These are phyloP conservation scores for Podosphaera aphanis DNA, from an alignment of 2,329 filamentous ascomycete species.

Conservation along the genomic window DNA sequence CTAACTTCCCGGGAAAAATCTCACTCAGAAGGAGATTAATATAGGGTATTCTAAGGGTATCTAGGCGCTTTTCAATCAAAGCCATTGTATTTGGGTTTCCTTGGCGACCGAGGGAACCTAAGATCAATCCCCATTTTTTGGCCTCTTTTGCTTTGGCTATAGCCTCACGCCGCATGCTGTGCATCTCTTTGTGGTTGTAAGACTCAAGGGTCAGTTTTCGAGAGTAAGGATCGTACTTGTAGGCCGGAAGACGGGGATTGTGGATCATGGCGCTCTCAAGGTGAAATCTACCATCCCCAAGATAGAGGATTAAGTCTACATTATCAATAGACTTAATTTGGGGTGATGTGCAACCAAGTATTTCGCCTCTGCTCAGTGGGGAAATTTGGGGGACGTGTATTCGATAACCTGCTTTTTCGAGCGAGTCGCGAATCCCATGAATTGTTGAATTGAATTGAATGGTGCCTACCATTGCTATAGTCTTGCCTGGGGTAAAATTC, in stretches of 20 bases:
- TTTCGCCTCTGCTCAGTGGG: slow-evolving; percentile 82
- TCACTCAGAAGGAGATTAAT: slow-evolving; percentile 76
- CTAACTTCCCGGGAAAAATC: slow-evolving; percentile 89
- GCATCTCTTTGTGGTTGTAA: slow-evolving; percentile 83
- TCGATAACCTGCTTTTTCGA: slow-evolving; percentile 67
- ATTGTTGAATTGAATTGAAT: slow-evolving; percentile 98
- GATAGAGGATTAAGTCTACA: slow-evolving; percentile 63
- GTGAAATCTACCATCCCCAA: slow-evolving; percentile 84
- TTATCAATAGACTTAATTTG: slow-evolving; percentile 31
- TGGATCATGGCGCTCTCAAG: slow-evolving; percentile 98
- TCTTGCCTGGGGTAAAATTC: slow-evolving; percentile 69
- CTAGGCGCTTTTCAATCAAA: slow-evolving; percentile 59
- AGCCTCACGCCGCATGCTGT: slow-evolving; percentile 52
- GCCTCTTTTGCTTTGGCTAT: slow-evolving; percentile 54
- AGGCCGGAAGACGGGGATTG: slow-evolving; percentile 73
- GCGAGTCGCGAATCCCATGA: slow-evolving; percentile 53
- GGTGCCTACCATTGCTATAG: slow-evolving; percentile 78
- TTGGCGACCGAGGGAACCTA: slow-evolving; percentile 78
- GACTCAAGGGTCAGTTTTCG: slow-evolving; percentile 73
- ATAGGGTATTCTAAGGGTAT: slow-evolving; percentile 48
- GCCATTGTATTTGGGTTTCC: slow-evolving; percentile 85
- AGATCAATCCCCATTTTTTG: slow-evolving; percentile 80
- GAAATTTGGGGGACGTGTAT: slow-evolving; percentile 80
- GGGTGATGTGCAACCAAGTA: slow-evolving; percentile 89
- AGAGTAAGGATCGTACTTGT: slow-evolving; percentile 92